Percentiles rank a stretch among this genome's conserved stretches.
Evolutionary conservation across 805 yeast genomes (phyloP).

Genomic region (Wickerhamomyces bovis): DNA sequence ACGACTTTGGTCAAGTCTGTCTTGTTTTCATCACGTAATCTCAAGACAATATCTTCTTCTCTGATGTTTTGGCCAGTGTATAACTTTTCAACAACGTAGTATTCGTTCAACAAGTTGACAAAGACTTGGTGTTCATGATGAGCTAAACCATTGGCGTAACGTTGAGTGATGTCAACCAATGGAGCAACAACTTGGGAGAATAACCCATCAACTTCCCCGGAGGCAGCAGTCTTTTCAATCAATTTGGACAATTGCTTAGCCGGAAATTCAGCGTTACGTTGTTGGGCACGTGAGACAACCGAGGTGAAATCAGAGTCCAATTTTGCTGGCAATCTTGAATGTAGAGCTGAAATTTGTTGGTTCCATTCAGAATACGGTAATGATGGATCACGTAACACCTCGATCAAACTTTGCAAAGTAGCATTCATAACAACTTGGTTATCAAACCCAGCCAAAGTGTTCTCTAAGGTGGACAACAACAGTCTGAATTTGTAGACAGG

Average conservation of each 20-base stretch:
- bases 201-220: constrained; percentile 45
- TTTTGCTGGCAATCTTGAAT: constrained; percentile 77
- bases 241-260: constrained; percentile 75
- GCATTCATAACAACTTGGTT: constrained; percentile 91
- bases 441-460: constrained; percentile 87
- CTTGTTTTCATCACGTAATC: constrained; percentile 82
- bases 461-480: constrained; percentile 54
- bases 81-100: constrained; percentile 68
- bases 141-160: constrained; percentile 68
- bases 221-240: constrained; percentile 53
- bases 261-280: constrained; percentile 83
- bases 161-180: constrained; percentile 58
- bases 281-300: constrained; percentile 57
- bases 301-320: constrained; percentile 63
- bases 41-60: constrained; percentile 85
- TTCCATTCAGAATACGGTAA: constrained; percentile 94
- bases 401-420: constrained; percentile 67
- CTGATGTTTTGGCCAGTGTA: constrained; percentile 73
- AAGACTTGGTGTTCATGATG: constrained; percentile 81
- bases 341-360: constrained; percentile 80
- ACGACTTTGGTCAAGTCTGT: constrained; percentile 71
- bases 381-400: constrained; percentile 68
- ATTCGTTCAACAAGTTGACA: constrained; percentile 61
- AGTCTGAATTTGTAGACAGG: constrained; percentile 69
- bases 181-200: constrained; percentile 65